Evolutionary conservation across 345 rosid species (phyloP).

Genomic region (Psidium friedrichsthalianum): DNA sequence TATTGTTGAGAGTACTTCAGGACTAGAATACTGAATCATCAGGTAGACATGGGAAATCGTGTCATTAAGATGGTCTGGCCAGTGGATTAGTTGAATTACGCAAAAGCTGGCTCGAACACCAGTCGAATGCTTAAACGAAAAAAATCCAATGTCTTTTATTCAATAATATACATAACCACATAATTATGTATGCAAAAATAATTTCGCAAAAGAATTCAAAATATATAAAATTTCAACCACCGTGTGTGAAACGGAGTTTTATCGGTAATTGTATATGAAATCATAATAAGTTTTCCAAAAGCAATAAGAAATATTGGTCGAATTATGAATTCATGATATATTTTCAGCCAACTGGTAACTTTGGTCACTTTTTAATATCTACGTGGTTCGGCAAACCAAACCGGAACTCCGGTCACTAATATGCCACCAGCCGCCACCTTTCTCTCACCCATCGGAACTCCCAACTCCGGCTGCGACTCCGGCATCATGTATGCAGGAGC

Average conservation of each 20-base stretch:
- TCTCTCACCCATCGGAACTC: background rate
- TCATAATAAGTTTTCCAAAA: background rate
- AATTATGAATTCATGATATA: background rate
- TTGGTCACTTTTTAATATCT: background rate
- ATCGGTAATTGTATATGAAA: background rate
- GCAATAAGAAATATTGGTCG: background rate
- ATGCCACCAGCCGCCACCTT: constrained; percentile 2
- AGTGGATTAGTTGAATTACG: no score
- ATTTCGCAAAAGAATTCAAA: background rate
- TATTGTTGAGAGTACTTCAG: no score
- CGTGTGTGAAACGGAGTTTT: background rate
- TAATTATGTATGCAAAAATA: background rate
- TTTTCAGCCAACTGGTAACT: background rate
- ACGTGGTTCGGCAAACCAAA: constrained; percentile 14
- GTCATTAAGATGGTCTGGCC: no score
- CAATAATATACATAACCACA: background rate
- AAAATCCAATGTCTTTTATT: no score
- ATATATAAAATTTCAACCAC: background rate
- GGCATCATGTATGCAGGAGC: constrained; percentile 5
- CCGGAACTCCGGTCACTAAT: constrained; percentile 38
- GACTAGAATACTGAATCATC: no score
- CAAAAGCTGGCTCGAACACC: no score
- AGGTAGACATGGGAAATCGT: no score
- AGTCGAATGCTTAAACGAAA: no score
- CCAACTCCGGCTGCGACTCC: constrained; percentile 4